Evolutionary conservation across 192 early-diverging fungal species (phyloP).

Genomic region (Podila verticillata): DNA sequence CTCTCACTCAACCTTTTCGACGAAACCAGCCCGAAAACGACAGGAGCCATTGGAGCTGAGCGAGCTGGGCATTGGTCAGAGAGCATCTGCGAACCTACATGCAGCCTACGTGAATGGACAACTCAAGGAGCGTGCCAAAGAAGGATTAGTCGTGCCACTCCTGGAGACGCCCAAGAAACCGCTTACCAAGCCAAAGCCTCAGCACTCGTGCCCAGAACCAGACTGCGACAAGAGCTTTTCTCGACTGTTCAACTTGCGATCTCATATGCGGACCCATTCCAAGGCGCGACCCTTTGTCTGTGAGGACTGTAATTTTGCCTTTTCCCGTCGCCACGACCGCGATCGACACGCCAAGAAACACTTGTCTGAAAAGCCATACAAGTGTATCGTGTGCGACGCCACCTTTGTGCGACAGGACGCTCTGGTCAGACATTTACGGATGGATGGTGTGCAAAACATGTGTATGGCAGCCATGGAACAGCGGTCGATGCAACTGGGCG

Average conservation of each 20-base stretch:
- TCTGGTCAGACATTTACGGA: slow-evolving; percentile 42
- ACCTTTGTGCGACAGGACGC: slow-evolving; percentile 52
- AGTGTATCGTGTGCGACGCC: slow-evolving; percentile 64
- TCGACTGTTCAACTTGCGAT: slow-evolving; percentile 85
- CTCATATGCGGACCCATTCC: slow-evolving; percentile 81
- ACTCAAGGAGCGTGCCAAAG: slow-evolving; percentile 28
- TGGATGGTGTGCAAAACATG: slow-evolving; percentile 47
- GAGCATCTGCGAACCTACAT: slow-evolving; percentile 46
- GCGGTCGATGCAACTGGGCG: slow-evolving; percentile 28
- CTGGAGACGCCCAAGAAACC: slow-evolving; percentile 15
- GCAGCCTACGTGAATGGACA: slow-evolving; percentile 47
- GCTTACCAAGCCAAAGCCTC: slow-evolving; percentile 31
- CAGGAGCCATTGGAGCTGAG: slow-evolving; percentile 44
- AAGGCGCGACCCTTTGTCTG: slow-evolving; percentile 76
- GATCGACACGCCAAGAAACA: slow-evolving; percentile 79
- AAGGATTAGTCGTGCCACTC: slow-evolving; percentile 9
- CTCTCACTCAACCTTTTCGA: neutral
- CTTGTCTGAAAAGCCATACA: slow-evolving; percentile 64
- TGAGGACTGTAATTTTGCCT: slow-evolving; percentile 69
- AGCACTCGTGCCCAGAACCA: slow-evolving; percentile 67
- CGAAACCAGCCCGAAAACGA: slow-evolving; percentile 23
- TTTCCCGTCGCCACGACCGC: slow-evolving; percentile 83
- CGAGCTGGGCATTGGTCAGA: slow-evolving; percentile 46
- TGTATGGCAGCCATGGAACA: slow-evolving; percentile 53
- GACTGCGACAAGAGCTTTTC: slow-evolving; percentile 86